phyloP scores from a whole-genome alignment of 2,329 filamentous ascomycete species.

The Alternaria conjuncta region DNA sequence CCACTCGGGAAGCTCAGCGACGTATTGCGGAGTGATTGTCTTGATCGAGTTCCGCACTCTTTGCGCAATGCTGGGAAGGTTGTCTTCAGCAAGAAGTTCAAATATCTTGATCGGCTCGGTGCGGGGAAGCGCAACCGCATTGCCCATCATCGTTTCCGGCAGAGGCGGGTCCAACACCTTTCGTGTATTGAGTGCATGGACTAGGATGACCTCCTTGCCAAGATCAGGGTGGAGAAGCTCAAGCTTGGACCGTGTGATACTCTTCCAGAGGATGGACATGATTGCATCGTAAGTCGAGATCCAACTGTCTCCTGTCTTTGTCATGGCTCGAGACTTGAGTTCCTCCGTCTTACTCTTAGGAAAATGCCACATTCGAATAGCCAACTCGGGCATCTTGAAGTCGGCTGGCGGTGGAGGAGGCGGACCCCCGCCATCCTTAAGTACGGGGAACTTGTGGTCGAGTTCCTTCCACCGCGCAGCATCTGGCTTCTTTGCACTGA shows the following conservation, averaged over 20 bases:
- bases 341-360: slow-evolving; percentile 17
- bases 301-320: slow-evolving; percentile 10
- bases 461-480: neutral
- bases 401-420: slow-evolving; percentile 24
- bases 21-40: slow-evolving; percentile 21
- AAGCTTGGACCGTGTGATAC: slow-evolving; percentile 24
- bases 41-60: slow-evolving; percentile 30
- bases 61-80: slow-evolving; percentile 23
- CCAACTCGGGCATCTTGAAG: slow-evolving; percentile 31
- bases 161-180: slow-evolving; percentile 26
- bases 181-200: slow-evolving; percentile 34
- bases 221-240: slow-evolving; percentile 22
- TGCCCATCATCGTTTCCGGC: slow-evolving; percentile 28
- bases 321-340: slow-evolving; percentile 22
- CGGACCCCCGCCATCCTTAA: slow-evolving; percentile 19
- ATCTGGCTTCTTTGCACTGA: neutral
- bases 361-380: slow-evolving; percentile 29
- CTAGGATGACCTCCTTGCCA: slow-evolving; percentile 9
- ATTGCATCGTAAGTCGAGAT: slow-evolving; percentile 38
- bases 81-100: slow-evolving; percentile 10
- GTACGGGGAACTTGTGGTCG: neutral
- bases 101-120: slow-evolving; percentile 16
- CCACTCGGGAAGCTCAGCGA: slow-evolving; percentile 28
- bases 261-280: slow-evolving; percentile 31
- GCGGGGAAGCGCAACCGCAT: slow-evolving; percentile 23